Base-by-base conservation (phyloP, 164 flowering plant genomes). In the Macadamia integrifolia region DNA sequence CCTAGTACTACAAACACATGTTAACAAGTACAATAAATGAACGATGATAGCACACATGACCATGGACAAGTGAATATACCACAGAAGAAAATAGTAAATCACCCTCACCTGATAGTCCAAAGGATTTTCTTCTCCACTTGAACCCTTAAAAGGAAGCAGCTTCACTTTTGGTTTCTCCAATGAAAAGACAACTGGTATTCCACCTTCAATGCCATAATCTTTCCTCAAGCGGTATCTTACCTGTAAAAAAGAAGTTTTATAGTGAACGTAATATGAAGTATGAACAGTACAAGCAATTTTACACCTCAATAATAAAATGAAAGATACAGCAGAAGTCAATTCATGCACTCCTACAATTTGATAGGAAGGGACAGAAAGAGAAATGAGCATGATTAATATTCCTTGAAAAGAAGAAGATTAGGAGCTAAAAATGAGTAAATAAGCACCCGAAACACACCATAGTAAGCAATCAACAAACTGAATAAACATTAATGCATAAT, bases 111-210 rank as follows among this genome's bases (percentile, higher is more conserved):
- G 98, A 84, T 92, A 94, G 80, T 94, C 92, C 50, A 87, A 84
- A 72, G 99, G 99, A 71, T 92, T 92, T 76, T 89, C 95, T 68
- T 86, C 91, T 69, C 92, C 93, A 75, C 67, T 86, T 65, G 88
- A 81, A 62, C 89, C 98, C 77, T 80, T 85, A 69, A 94, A 90
- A 6, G 98, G 99, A 77, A 94, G 97, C 72, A 94, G 81, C 80
- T 89, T 94, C 35, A 77, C 91, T 74, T 90, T 94, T 14, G 97
- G 99, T 80, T 92, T 94, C 82, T 94, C 99, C 65, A 92, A 69
- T 29, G 99, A 94, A 71, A 94, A 94, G 42, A 94, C 96, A 12
- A 94, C 89, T 56, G 97, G 97, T 70, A 94, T 86, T 68, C 99
- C 99, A 73, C 99, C 86, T 64, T 92, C 95, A 82, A 94, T 94